phyloP scores from a whole-genome alignment of 2,329 filamentous ascomycete genomes.

The Xylariaceae sp. region DNA sequence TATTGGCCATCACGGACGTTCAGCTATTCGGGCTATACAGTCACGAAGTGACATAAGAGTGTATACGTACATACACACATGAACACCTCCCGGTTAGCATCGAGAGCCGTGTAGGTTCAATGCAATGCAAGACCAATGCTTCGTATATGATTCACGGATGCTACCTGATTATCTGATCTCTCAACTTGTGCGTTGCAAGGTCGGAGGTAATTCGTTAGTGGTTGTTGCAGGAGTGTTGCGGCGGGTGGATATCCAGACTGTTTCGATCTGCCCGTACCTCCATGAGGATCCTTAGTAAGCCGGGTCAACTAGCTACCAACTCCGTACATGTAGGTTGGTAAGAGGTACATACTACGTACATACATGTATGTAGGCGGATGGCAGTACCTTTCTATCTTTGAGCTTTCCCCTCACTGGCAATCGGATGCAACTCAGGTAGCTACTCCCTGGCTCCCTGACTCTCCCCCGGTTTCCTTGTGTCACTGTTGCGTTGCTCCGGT shows the following conservation, averaged over 20 bases:
- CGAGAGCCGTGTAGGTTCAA: background rate
- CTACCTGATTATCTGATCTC: too few relatives aligned
- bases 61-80: background rate
- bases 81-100: background rate
- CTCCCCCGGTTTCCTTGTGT: background rate
- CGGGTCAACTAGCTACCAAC: background rate
- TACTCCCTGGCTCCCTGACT: slow-evolving; percentile 16
- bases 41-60: background rate
- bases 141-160: too few relatives aligned
- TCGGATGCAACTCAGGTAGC: slow-evolving; percentile 27
- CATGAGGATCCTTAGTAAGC: background rate
- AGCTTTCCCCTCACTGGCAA: slow-evolving; percentile 23
- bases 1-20: background rate
- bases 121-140: background rate
- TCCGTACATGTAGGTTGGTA: too few relatives aligned
- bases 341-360: too few relatives aligned
- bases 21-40: background rate
- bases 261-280: background rate
- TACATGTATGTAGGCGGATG: too few relatives aligned
- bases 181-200: too few relatives aligned
- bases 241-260: background rate
- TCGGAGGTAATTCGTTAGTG: background rate
- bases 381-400: slow-evolving; percentile 14
- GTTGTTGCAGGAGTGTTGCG: background rate
- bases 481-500: background rate